phyloP scores from a whole-genome alignment of 2,329 filamentous ascomycete genomes.

The Fusarium newnesense region DNA sequence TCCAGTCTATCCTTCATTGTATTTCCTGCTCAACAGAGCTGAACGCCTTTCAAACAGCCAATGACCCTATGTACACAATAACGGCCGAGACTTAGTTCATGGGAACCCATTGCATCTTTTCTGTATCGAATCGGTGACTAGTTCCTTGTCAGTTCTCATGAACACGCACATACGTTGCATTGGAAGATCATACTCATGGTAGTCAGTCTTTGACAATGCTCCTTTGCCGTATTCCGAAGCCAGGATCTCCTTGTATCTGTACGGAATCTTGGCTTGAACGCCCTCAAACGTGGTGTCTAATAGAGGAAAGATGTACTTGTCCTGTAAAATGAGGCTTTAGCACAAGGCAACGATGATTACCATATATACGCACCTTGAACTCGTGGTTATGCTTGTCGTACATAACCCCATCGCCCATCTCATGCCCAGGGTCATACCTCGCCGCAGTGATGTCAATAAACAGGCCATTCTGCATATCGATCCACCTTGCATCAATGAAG shows the following conservation, averaged over 20 bases:
- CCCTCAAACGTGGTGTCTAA: conserved; percentile 76
- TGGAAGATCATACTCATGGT: conserved; percentile 57
- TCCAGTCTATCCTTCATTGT: not conserved
- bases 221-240: conserved; percentile 65
- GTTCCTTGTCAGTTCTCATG: conserved; percentile 18
- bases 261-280: conserved; percentile 72
- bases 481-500: conserved; percentile 61
- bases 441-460: conserved; percentile 64
- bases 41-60: not conserved
- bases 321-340: conserved; percentile 44
- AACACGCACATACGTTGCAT: not conserved
- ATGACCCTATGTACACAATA: not conserved
- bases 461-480: conserved; percentile 57
- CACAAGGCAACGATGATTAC: not conserved
- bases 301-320: conserved; percentile 73
- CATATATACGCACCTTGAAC: conserved; percentile 52
- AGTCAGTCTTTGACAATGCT: conserved; percentile 62
- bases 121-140: conserved; percentile 56
- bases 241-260: conserved; percentile 67
- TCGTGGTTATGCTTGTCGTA: conserved; percentile 63
- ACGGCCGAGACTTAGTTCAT: not conserved
- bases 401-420: conserved; percentile 56
- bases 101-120: conserved; percentile 49
- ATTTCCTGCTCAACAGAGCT: not conserved
- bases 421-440: conserved; percentile 59